Evolutionary conservation across 73 alveolate genomes (phyloP).

Genomic region (Symbiodinium pilosum): DNA sequence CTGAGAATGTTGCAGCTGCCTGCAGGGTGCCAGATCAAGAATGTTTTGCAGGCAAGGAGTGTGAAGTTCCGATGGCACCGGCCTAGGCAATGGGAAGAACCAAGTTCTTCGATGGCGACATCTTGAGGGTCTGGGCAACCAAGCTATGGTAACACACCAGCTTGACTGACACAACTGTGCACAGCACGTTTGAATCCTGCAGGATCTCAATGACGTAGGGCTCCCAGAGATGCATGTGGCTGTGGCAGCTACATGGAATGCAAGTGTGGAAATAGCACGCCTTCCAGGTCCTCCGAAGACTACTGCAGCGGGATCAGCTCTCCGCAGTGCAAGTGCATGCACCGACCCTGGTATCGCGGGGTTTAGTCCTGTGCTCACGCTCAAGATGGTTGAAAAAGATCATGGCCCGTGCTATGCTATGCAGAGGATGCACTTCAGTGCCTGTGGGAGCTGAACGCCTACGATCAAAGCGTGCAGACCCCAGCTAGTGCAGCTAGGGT

Average conservation of each 20-base stretch:
- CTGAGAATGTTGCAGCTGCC: slow-evolving; percentile 90
- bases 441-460: slow-evolving; percentile 87
- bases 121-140: slow-evolving; percentile 32
- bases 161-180: too few relatives aligned
- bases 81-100: slow-evolving; percentile 86
- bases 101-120: slow-evolving; percentile 80
- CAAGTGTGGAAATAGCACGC: too few relatives aligned
- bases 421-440: slow-evolving; percentile 88
- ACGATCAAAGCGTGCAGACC: slow-evolving; percentile 42
- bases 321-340: slow-evolving; percentile 59
- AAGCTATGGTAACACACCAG: too few relatives aligned
- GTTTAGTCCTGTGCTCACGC: not conserved
- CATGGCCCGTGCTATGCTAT: not conserved
- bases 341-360: not conserved
- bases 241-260: too few relatives aligned
- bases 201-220: slow-evolving; percentile 34
- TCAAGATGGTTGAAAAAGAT: too few relatives aligned
- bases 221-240: not conserved
- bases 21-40: slow-evolving; percentile 18
- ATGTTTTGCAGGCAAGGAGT: not conserved
- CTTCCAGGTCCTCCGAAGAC: slow-evolving; percentile 44
- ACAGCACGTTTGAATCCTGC: not conserved
- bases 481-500: not conserved
- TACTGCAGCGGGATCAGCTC: slow-evolving; percentile 57
- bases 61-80: not conserved